Percentiles rank a stretch among this genome's conserved stretches.
Conservation (phyloP, 2,329 filamentous ascomycete genomes). For the Alternaria sp. region DNA sequence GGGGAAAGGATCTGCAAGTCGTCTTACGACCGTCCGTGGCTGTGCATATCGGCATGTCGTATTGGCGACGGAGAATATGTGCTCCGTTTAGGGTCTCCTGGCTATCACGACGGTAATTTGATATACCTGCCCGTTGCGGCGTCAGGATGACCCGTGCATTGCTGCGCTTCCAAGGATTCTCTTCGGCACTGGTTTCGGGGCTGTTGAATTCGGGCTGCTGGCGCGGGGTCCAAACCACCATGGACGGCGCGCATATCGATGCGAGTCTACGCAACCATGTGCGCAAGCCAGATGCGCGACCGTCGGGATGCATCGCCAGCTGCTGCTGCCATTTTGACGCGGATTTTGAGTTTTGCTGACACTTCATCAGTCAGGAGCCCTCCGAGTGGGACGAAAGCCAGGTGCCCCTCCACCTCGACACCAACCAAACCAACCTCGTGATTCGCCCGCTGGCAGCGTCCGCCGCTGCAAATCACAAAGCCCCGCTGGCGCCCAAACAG, state of each 20-base stretch:
- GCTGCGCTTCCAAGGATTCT: not conserved
- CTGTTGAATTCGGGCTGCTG: constrained; percentile 10
- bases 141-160: constrained; percentile 14
- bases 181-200: constrained; percentile 13
- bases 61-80: constrained; percentile 1
- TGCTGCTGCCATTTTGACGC: constrained; percentile 13
- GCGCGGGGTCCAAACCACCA: constrained; percentile 22
- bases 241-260: constrained; percentile 26
- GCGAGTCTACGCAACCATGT: constrained; percentile 20
- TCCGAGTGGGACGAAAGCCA: constrained; percentile 40
- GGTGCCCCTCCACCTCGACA: constrained; percentile 40
- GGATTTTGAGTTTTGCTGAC: constrained; percentile 29
- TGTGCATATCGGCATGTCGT: not conserved
- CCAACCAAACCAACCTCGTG: constrained; percentile 33
- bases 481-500: constrained; percentile 47
- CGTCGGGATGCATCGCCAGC: not conserved
- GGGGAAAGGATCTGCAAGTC: constrained; percentile 29
- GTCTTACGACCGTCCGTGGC: constrained; percentile 8
- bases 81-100: not conserved
- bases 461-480: constrained; percentile 37
- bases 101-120: constrained; percentile 3
- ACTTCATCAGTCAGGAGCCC: constrained; percentile 34
- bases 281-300: constrained; percentile 13
- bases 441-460: constrained; percentile 39
- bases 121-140: not conserved